Conservation (phyloP, 2,329 filamentous ascomycete species). For the Davidsoniella eucalypti region DNA sequence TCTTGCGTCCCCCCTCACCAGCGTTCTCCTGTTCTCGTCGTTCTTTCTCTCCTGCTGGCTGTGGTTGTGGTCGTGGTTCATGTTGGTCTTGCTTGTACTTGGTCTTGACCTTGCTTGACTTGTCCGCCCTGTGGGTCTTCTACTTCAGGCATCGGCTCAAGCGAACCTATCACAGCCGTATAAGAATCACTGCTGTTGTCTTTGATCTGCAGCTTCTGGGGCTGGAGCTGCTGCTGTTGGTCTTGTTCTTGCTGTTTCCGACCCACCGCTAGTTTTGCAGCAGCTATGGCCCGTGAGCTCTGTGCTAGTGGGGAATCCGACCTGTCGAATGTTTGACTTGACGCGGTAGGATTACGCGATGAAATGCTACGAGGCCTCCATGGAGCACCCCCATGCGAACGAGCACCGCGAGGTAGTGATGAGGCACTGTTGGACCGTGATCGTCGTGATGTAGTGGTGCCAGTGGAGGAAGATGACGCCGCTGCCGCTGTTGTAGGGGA, state of each 20-base stretch:
- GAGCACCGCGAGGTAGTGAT: slow-evolving; percentile 30
- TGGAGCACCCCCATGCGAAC: slow-evolving; percentile 28
- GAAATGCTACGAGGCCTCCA: slow-evolving; percentile 37
- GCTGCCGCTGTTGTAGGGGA: not conserved
- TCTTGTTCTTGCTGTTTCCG: slow-evolving; percentile 3
- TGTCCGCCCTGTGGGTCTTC: slow-evolving; percentile 17
- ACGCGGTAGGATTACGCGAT: slow-evolving; percentile 18
- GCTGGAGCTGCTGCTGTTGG: too few species aligned
- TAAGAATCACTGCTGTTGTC: too few species aligned
- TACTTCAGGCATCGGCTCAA: slow-evolving; percentile 25
- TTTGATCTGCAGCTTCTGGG: too few species aligned
- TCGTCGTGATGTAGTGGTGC: not conserved
- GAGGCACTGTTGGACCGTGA: slow-evolving; percentile 28
- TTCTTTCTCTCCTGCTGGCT: too few species aligned
- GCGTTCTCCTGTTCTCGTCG: too few species aligned
- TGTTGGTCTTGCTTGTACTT: too few species aligned
- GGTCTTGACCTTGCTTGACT: too few species aligned
- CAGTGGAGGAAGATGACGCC: not conserved
- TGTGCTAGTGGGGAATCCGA: slow-evolving; percentile 16
- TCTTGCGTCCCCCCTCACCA: too few species aligned
- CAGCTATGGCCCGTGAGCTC: not conserved
- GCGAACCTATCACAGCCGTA: slow-evolving; percentile 9
- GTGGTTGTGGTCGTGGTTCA: too few species aligned
- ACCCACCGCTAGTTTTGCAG: not conserved
- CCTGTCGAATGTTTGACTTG: slow-evolving; percentile 12